Conservation (phyloP, 306 rosid species). For the Ormosia semicastrata region DNA sequence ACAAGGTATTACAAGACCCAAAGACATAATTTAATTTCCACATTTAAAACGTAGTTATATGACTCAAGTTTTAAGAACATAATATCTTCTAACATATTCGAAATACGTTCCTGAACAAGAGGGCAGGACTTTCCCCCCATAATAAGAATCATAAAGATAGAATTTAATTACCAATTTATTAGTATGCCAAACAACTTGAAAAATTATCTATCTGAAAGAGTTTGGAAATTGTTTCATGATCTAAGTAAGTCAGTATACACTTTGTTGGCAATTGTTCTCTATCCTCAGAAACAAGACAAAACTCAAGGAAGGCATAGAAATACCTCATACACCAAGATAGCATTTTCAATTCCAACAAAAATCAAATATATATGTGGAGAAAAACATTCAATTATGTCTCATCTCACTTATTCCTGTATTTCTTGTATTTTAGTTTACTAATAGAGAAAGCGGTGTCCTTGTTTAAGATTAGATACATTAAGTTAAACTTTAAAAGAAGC, state of each 20-base stretch:
- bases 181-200: not conserved
- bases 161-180: not conserved
- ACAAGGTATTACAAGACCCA: not conserved
- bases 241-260: not conserved
- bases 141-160: not conserved
- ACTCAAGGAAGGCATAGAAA: not conserved
- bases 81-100: not conserved
- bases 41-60: not conserved
- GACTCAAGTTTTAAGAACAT: not conserved
- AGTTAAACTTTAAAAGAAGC: not conserved
- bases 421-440: not conserved
- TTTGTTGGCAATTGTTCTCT: not conserved
- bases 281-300: slow-evolving; percentile 2
- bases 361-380: not conserved
- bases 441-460: too few species aligned
- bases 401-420: not conserved
- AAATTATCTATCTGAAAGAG: not conserved
- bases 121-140: not conserved
- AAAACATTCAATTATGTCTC: not conserved
- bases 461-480: not conserved
- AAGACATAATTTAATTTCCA: not conserved
- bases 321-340: not conserved
- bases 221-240: not conserved
- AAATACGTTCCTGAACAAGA: not conserved
- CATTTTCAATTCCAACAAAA: not conserved